Evolutionary conservation across 306 rosid genomes (phyloP), one percentile per base, ranked within the genome.

Genomic region (Inga leiocalycina): DNA sequence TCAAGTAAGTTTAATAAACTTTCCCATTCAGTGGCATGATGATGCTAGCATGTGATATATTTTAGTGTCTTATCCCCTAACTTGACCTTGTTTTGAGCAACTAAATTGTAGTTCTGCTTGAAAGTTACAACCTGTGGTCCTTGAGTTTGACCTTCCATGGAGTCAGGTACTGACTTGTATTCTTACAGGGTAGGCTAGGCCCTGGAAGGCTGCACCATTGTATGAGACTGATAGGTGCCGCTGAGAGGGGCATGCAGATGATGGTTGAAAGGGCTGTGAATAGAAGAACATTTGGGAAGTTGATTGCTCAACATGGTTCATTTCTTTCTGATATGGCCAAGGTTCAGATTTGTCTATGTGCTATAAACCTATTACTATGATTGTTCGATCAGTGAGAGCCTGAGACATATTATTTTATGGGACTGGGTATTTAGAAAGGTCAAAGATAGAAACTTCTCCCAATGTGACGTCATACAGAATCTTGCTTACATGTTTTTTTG

Each of bases 181-280:
- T 45, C 10, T 87, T 89, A 79, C 91, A 97, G 99, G 99, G 97
- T 84, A 88, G 99, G 90, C 84, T 96, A 24, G 98, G 99, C 75
- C 98, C 99, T 10, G 97, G 99, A 90, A 91, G 99, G 91, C 82
- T 97, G 89, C 99, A 92, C 89, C 99, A 97, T 85, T 96, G 99
- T 89, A 94, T 97, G 98, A 91, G 99, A 84, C 83, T 91, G 86
- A 88, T 97, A 79, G 99, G 99, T 76, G 97, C 93, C 57, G 97
- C 98, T 1, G 97, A 92, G 87, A 92, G 97, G 74, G 98, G 97
- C 83, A 94, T 97, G 95, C 86, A 88, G 67, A 5, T 92, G 87
- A 93, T 92, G 93, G 94, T 84, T 81, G 92, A 87, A 83, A 92
- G 98, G 80, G 99, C 98, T 79, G 87, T 94, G 79, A 91, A 91